Conservation (phyloP, 2,329 filamentous ascomycete species). For the Hymenoscyphus infarciens region DNA sequence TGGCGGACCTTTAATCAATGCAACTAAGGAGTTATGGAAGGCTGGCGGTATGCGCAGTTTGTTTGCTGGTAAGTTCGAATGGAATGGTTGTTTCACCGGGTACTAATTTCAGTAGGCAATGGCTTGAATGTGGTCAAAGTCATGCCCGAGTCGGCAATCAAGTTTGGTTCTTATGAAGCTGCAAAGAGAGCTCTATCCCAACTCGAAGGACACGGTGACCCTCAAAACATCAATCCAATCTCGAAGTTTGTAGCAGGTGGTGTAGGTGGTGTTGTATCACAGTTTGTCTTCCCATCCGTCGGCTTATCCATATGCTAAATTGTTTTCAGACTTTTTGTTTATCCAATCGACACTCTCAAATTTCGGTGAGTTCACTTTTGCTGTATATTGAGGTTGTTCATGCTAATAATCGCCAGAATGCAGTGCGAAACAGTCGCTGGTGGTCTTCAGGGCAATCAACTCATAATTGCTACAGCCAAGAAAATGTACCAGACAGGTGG, state of each 20-base stretch:
- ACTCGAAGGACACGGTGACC: slow-evolving; percentile 83
- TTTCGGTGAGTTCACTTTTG: slow-evolving; percentile 47
- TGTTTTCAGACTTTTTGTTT: slow-evolving; percentile 71
- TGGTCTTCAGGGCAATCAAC: slow-evolving; percentile 75
- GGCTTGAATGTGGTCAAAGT: slow-evolving; percentile 96
- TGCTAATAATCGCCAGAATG: slow-evolving; percentile 45
- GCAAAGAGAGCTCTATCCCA: slow-evolving; percentile 83
- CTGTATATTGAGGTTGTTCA: neutral
- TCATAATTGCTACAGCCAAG: slow-evolving; percentile 76
- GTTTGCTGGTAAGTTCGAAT: slow-evolving; percentile 70
- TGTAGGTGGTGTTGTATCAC: slow-evolving; percentile 87
- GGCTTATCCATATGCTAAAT: slow-evolving; percentile 12
- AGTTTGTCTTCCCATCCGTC: slow-evolving; percentile 49
- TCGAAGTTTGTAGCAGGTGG: slow-evolving; percentile 92
- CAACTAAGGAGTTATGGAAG: slow-evolving; percentile 74
- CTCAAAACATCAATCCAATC: slow-evolving; percentile 71
- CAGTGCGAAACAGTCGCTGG: slow-evolving; percentile 92
- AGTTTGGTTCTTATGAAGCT: slow-evolving; percentile 96
- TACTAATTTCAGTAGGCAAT: slow-evolving; percentile 60
- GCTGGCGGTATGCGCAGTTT: slow-evolving; percentile 84
- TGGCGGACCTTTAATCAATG: slow-evolving; percentile 66
- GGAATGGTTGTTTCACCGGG: slow-evolving; percentile 13
- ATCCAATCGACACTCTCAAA: slow-evolving; percentile 51
- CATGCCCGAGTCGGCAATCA: slow-evolving; percentile 97
- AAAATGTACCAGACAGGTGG: slow-evolving; percentile 84